Conservation (phyloP, 441 rosid genomes). For the Adansonia gregorii region DNA sequence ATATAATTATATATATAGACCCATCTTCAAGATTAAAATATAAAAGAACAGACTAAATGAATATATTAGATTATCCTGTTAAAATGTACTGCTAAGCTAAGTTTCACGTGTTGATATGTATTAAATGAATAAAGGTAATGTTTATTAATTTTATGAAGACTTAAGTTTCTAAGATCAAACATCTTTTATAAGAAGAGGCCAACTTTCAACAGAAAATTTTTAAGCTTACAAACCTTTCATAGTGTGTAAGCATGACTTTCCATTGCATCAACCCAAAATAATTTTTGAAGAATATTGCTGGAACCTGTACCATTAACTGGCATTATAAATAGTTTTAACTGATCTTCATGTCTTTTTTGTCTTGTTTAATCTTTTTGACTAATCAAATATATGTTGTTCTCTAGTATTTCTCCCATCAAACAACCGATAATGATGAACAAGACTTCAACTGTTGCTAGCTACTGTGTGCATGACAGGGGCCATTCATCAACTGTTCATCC, state of each 20-base stretch:
- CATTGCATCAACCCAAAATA: slow-evolving; percentile 15
- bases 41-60: not conserved
- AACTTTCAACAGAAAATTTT: slow-evolving; percentile 1
- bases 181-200: slow-evolving; percentile 3
- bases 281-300: not conserved
- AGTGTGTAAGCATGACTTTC: slow-evolving; percentile 14
- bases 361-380: not conserved
- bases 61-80: not conserved
- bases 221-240: not conserved
- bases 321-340: too few species aligned
- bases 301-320: too few species aligned
- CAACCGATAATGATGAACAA: not conserved
- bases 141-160: not conserved
- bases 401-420: not conserved
- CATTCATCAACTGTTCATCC: slow-evolving; percentile 13
- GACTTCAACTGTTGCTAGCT: not conserved
- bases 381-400: not conserved
- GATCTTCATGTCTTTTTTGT: not conserved
- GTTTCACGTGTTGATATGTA: not conserved
- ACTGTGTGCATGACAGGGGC: slow-evolving; percentile 15
- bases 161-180: not conserved
- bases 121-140: not conserved
- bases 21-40: not conserved
- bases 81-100: not conserved
- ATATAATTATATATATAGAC: not conserved